A percentile compares a stretch with the other conserved stretches of the same genome.
Evolutionary conservation across 2,329 filamentous ascomycete species (phyloP).

Genomic region (Trichoderma arundinaceum): DNA sequence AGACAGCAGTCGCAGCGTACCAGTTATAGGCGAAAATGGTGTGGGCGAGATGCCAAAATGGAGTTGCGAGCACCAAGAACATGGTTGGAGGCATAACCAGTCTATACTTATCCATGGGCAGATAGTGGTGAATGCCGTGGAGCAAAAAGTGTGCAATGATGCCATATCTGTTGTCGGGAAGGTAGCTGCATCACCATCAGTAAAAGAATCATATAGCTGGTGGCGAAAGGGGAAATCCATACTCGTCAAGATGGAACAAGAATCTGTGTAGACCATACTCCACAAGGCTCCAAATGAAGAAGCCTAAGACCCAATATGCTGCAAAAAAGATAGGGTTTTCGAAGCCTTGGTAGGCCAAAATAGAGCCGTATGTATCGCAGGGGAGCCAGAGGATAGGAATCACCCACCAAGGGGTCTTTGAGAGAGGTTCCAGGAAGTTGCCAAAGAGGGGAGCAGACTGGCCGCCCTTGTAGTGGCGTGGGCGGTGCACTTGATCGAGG

Average conservation of each 20-base stretch:
- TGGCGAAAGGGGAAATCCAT: constrained; percentile 48
- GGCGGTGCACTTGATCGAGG: constrained; percentile 92
- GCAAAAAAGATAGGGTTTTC: constrained; percentile 53
- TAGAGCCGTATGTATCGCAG: constrained; percentile 74
- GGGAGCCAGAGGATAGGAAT: constrained; percentile 86
- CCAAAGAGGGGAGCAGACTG: constrained; percentile 92
- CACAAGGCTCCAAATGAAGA: constrained; percentile 84
- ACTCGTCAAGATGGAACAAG: constrained; percentile 93
- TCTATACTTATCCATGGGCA: constrained; percentile 98
- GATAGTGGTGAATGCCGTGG: constrained; percentile 96
- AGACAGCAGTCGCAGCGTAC: constrained; percentile 79
- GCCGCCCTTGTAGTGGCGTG: constrained; percentile 93
- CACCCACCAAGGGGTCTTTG: constrained; percentile 92
- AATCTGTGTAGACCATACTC: constrained; percentile 90
- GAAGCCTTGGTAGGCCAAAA: constrained; percentile 67
- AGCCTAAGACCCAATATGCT: constrained; percentile 71
- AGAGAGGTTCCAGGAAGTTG: constrained; percentile 97
- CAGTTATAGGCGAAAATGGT: constrained; percentile 82
- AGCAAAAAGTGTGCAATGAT: constrained; percentile 90
- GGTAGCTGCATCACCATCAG: constrained; percentile 62
- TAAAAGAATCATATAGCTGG: constrained; percentile 7
- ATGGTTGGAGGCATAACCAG: constrained; percentile 96
- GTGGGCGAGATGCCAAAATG: constrained; percentile 93
- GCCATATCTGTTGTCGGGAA: constrained; percentile 89
- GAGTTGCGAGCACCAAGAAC: constrained; percentile 80